Conservation (phyloP, 2,329 filamentous ascomycete genomes). For the Venturia effusa region DNA sequence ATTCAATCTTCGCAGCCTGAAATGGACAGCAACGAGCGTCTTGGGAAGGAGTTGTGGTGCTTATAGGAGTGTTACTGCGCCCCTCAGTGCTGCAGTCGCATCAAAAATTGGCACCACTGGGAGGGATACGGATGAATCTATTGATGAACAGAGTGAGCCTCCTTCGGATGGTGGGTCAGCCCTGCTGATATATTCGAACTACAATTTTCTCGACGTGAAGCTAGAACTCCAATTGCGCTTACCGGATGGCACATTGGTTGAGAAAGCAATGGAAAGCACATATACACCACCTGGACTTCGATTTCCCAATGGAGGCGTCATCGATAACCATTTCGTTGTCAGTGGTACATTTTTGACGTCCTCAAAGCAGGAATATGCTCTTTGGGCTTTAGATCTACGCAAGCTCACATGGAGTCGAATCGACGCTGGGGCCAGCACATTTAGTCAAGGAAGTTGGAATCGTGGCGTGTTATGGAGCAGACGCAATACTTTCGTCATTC, state of each 20-base stretch:
- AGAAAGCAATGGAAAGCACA: constrained; percentile 78
- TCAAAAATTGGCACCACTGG: constrained; percentile 54
- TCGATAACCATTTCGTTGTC: constrained; percentile 93
- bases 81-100: constrained; percentile 57
- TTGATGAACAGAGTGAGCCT: constrained; percentile 22
- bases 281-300: constrained; percentile 85
- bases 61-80: constrained; percentile 89
- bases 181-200: constrained; percentile 98
- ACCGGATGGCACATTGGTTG: constrained; percentile 70
- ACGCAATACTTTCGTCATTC: constrained; percentile 87
- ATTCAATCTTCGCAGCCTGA: constrained; percentile 88
- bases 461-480: constrained; percentile 86
- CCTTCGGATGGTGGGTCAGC: constrained; percentile 36
- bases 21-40: constrained; percentile 84
- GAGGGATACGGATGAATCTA: constrained; percentile 23
- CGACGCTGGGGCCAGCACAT: constrained; percentile 86
- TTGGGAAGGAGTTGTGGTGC: constrained; percentile 90
- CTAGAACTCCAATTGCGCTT: constrained; percentile 82
- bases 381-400: constrained; percentile 87
- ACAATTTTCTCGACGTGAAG: constrained; percentile 97
- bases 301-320: constrained; percentile 91
- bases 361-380: constrained; percentile 93
- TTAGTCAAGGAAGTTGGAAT: constrained; percentile 97
- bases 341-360: constrained; percentile 96
- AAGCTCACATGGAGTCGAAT: constrained; percentile 91